Conservation (phyloP, 768 basidiomycete genomes). For the Agaricus bisporus region DNA sequence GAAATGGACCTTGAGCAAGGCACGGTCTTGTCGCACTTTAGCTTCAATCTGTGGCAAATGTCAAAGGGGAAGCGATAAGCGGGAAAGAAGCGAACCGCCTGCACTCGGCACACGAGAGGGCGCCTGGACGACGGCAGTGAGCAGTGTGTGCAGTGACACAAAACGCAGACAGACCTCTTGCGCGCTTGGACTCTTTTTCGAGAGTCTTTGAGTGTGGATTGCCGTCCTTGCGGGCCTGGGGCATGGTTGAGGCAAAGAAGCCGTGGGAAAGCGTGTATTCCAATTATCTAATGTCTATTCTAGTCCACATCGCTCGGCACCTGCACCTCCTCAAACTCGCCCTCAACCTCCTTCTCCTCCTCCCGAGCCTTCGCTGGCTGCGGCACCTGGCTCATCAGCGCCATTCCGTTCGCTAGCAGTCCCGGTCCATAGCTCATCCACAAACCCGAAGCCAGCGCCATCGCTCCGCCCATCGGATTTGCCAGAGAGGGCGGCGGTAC, state of each 20-base stretch:
- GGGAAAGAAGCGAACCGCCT: conserved; percentile 35
- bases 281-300: conserved; percentile 33
- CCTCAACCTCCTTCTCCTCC: conserved; percentile 31
- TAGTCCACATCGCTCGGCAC: conserved; percentile 69
- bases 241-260: conserved; percentile 18
- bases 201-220: conserved; percentile 39
- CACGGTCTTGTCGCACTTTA: conserved; percentile 72
- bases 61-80: not conserved
- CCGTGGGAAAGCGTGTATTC: conserved; percentile 28
- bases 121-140: conserved; percentile 23
- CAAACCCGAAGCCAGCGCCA: conserved; percentile 56
- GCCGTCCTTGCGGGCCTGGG: conserved; percentile 38
- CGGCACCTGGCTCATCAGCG: conserved; percentile 32
- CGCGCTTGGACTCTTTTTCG: conserved; percentile 63
- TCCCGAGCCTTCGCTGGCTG: conserved; percentile 27
- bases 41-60: conserved; percentile 42
- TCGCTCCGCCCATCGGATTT: conserved; percentile 58
- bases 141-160: not conserved
- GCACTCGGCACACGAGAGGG: conserved; percentile 58
- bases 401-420: conserved; percentile 62
- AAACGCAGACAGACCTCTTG: conserved; percentile 34
- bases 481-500: conserved; percentile 35
- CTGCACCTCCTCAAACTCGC: conserved; percentile 63
- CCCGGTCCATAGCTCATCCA: conserved; percentile 79
- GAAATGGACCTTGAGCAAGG: conserved; percentile 45